Evolutionary conservation across 345 rosid genomes (phyloP).

Genomic region (Psidium friedrichsthalianum): DNA sequence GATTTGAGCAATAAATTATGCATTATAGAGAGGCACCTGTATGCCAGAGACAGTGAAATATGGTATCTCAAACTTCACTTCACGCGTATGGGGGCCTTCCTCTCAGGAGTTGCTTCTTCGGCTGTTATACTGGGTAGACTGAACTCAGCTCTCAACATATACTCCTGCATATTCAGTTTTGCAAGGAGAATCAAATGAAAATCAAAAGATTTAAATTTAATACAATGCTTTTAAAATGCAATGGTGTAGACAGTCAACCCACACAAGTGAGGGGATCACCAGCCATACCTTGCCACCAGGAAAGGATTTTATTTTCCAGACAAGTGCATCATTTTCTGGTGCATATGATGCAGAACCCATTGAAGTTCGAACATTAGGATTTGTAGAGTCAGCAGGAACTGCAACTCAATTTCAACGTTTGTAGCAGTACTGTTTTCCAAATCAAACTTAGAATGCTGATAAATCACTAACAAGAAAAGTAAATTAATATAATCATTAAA

Average conservation of each 20-base stretch:
- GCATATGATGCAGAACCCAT: constrained; percentile 88
- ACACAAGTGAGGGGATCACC: neutral
- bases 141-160: constrained; percentile 87
- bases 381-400: constrained; percentile 75
- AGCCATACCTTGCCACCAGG: constrained; percentile 71
- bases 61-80: constrained; percentile 92
- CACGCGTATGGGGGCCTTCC: constrained; percentile 86
- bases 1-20: neutral
- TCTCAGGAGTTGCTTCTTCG: constrained; percentile 73
- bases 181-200: neutral
- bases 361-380: constrained; percentile 78
- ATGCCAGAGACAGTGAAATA: constrained; percentile 93
- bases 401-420: constrained; percentile 59
- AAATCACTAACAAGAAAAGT: neutral
- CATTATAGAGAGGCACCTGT: constrained; percentile 41
- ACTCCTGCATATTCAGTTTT: constrained; percentile 40
- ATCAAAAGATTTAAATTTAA: neutral
- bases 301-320: constrained; percentile 77
- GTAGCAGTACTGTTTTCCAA: constrained; percentile 50
- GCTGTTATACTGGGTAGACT: constrained; percentile 79
- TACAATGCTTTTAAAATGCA: neutral
- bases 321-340: constrained; percentile 61
- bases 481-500: neutral
- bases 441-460: neutral
- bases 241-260: neutral